Conservation (phyloP, 2,329 filamentous ascomycete genomes). For the Xylariales sp. region DNA sequence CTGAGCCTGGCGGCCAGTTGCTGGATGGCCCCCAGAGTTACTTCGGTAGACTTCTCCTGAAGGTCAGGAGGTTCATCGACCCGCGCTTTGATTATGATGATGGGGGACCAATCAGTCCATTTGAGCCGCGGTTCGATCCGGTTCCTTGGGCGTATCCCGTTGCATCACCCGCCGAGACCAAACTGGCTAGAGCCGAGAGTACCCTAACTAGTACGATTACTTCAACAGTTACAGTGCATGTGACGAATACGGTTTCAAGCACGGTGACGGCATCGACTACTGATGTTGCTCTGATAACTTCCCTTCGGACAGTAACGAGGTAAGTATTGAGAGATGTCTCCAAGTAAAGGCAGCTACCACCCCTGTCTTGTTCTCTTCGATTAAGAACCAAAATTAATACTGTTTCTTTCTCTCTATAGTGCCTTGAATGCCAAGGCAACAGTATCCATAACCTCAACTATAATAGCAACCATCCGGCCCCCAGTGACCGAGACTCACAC, state of each 20-base stretch:
- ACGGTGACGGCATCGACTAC: slow-evolving; percentile 1
- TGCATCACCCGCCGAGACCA: not conserved
- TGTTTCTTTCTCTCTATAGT: too few species aligned
- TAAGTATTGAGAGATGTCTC: too few species aligned
- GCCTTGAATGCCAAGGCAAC: not conserved
- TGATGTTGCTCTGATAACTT: not conserved
- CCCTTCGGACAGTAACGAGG: not conserved
- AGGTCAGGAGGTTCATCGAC: too few species aligned
- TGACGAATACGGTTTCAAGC: not conserved
- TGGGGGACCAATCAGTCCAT: not conserved
- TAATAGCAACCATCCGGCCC: not conserved
- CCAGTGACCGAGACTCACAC: not conserved
- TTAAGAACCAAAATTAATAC: too few species aligned
- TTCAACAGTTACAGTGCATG: not conserved
- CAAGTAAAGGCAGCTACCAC: too few species aligned
- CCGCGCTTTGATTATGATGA: too few species aligned
- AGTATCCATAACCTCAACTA: not conserved
- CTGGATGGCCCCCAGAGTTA: too few species aligned
- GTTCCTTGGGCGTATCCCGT: not conserved
- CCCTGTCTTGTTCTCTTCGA: too few species aligned
- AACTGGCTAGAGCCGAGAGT: not conserved
- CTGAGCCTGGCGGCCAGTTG: not conserved
- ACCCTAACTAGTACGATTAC: not conserved
- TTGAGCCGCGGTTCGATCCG: not conserved
- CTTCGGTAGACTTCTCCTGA: not conserved